Percentiles rank a stretch among this genome's conserved stretches.
Conservation (phyloP, 371 early-diverging fungal genomes). For the Dinochytrium kinnereticum region DNA sequence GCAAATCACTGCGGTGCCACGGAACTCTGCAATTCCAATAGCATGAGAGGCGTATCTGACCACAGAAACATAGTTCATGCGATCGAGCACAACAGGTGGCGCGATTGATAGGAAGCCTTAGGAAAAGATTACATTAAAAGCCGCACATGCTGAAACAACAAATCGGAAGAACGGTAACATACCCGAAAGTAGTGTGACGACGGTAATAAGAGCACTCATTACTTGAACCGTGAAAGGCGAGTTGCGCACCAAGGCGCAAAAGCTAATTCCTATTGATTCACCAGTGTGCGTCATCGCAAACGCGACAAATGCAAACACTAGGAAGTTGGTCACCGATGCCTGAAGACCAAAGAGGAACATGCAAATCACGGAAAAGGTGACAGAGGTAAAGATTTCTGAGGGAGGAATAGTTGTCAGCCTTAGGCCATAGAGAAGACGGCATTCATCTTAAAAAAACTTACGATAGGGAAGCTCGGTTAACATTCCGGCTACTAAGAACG, state of each 20-base stretch:
- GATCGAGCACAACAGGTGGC: constrained; percentile 39
- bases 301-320: constrained; percentile 23
- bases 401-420: background rate
- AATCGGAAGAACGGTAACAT: constrained; percentile 3
- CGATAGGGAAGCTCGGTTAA: constrained; percentile 43
- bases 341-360: constrained; percentile 36
- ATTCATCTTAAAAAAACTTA: too few species aligned
- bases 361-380: constrained; percentile 34
- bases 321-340: constrained; percentile 26
- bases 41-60: constrained; percentile 42
- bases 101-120: background rate
- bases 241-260: constrained; percentile 41
- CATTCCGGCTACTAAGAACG: constrained; percentile 43
- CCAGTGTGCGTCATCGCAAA: constrained; percentile 36
- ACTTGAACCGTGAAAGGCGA: constrained; percentile 44
- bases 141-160: background rate
- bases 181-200: constrained; percentile 43
- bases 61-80: constrained; percentile 44
- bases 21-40: constrained; percentile 36
- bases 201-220: constrained; percentile 39
- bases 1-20: background rate
- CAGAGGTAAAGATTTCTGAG: constrained; percentile 36
- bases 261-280: constrained; percentile 50
- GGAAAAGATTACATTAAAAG: background rate
- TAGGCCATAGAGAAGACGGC: too few species aligned